phyloP scores from a whole-genome alignment of 495 filamentous ascomycete species.

The Tuber magnatum region DNA sequence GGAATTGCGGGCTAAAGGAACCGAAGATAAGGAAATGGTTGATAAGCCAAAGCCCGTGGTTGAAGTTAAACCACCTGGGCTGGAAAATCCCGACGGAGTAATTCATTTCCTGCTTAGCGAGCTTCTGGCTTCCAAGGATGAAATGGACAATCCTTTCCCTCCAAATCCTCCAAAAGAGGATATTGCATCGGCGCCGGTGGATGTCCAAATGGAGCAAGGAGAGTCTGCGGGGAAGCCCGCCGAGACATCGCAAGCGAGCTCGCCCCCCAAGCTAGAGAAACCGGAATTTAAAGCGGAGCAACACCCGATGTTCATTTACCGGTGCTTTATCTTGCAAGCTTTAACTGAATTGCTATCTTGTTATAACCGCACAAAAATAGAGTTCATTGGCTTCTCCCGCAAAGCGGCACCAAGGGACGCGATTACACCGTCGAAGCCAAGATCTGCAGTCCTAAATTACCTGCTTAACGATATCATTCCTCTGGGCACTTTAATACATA shows the following conservation, averaged over 20 bases:
- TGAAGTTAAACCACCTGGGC: slow-evolving; percentile 73
- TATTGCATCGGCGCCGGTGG: slow-evolving; percentile 18
- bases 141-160: slow-evolving; percentile 33
- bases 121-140: slow-evolving; percentile 73
- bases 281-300: slow-evolving; percentile 80
- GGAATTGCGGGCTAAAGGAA: slow-evolving; percentile 42
- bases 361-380: slow-evolving; percentile 90
- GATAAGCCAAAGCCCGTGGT: slow-evolving; percentile 55
- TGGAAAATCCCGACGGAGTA: slow-evolving; percentile 91
- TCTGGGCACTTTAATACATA: slow-evolving; percentile 62
- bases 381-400: slow-evolving; percentile 98
- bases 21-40: slow-evolving; percentile 49
- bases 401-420: slow-evolving; percentile 70
- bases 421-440: slow-evolving; percentile 85
- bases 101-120: slow-evolving; percentile 94
- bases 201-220: slow-evolving; percentile 42
- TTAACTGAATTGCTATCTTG: slow-evolving; percentile 85
- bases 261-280: slow-evolving; percentile 58
- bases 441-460: slow-evolving; percentile 88
- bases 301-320: slow-evolving; percentile 91
- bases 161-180: slow-evolving; percentile 25
- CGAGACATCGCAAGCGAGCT: slow-evolving; percentile 30
- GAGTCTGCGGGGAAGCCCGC: slow-evolving; percentile 21
- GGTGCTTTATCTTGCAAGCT: slow-evolving; percentile 90
- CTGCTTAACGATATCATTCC: slow-evolving; percentile 80